These are phyloP conservation scores for Echria macrotheca DNA, from an alignment of 495 filamentous ascomycete species.

Conservation along the genomic window DNA sequence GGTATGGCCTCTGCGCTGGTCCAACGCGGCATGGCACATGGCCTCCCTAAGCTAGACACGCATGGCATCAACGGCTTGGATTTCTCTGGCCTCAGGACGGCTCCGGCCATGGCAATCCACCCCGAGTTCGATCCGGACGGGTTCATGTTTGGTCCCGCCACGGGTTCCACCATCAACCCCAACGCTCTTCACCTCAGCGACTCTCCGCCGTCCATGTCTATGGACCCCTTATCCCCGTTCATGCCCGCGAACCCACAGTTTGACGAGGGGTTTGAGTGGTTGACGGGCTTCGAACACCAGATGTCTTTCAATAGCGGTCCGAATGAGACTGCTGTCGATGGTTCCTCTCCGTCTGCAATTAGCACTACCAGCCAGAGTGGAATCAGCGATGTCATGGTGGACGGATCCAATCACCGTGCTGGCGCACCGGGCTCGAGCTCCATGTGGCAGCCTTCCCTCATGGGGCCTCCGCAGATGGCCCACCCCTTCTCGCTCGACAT, in stretches of 20 bases:
- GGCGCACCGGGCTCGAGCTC: constrained; percentile 32
- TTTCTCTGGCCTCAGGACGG: constrained; percentile 65
- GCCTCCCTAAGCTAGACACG: constrained; percentile 80
- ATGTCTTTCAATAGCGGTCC: constrained; percentile 60
- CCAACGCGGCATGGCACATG: constrained; percentile 57
- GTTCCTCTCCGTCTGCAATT: constrained; percentile 90
- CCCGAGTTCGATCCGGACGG: constrained; percentile 71
- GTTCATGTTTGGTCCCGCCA: constrained; percentile 58
- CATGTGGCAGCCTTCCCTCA: constrained; percentile 64
- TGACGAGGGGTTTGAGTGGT: constrained; percentile 80
- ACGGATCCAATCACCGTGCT: constrained; percentile 63
- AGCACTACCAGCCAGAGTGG: constrained; percentile 88
- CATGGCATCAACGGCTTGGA: constrained; percentile 52
- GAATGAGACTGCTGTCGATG: constrained; percentile 77
- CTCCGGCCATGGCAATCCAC: constrained; percentile 67
- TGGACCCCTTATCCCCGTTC: constrained; percentile 73
- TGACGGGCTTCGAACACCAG: constrained; percentile 72
- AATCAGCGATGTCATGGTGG: constrained; percentile 87
- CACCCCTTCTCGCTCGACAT: constrained; percentile 59
- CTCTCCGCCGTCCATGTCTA: constrained; percentile 65
- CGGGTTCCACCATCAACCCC: constrained; percentile 80
- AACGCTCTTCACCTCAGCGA: constrained; percentile 90
- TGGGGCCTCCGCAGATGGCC: constrained; percentile 54
- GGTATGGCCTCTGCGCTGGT: constrained; percentile 64
- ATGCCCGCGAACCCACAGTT: constrained; percentile 53